Evolutionary conservation across 2,329 filamentous ascomycete genomes (phyloP).

Genomic region (Rutstroemia sydowiana): DNA sequence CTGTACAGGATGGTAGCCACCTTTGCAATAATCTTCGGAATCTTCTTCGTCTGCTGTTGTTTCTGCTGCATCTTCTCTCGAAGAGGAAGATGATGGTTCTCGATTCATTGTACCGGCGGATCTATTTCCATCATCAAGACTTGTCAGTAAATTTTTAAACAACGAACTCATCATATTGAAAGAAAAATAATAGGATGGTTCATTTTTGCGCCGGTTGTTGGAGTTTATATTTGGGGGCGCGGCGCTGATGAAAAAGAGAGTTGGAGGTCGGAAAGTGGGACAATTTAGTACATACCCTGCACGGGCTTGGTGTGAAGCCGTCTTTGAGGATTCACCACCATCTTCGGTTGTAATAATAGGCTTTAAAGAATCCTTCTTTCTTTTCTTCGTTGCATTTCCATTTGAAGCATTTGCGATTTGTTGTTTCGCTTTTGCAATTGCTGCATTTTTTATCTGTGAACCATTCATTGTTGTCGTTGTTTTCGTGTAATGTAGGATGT

Average conservation of each 20-base stretch:
- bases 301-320: slow-evolving; percentile 27
- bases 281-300: slow-evolving; percentile 28
- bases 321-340: slow-evolving; percentile 25
- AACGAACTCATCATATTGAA: slow-evolving; percentile 25
- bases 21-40: slow-evolving; percentile 98
- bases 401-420: slow-evolving; percentile 38
- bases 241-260: slow-evolving; percentile 8
- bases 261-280: slow-evolving; percentile 11
- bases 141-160: slow-evolving; percentile 25
- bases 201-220: slow-evolving; percentile 9
- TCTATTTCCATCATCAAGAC: slow-evolving; percentile 25
- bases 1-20: slow-evolving; percentile 90
- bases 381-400: slow-evolving; percentile 48
- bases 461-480: slow-evolving; percentile 26
- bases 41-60: slow-evolving; percentile 97
- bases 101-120: slow-evolving; percentile 26
- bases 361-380: slow-evolving; percentile 49
- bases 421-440: slow-evolving; percentile 54
- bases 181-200: slow-evolving; percentile 1
- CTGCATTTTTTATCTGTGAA: slow-evolving; percentile 31
- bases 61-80: slow-evolving; percentile 76
- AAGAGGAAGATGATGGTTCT: slow-evolving; percentile 56
- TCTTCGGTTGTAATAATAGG: slow-evolving; percentile 52
- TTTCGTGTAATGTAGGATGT: neutral
- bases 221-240: slow-evolving; percentile 19